Evolutionary conservation across 2,329 filamentous ascomycete species (phyloP).

Genomic region (Neofusicoccum parvum): DNA sequence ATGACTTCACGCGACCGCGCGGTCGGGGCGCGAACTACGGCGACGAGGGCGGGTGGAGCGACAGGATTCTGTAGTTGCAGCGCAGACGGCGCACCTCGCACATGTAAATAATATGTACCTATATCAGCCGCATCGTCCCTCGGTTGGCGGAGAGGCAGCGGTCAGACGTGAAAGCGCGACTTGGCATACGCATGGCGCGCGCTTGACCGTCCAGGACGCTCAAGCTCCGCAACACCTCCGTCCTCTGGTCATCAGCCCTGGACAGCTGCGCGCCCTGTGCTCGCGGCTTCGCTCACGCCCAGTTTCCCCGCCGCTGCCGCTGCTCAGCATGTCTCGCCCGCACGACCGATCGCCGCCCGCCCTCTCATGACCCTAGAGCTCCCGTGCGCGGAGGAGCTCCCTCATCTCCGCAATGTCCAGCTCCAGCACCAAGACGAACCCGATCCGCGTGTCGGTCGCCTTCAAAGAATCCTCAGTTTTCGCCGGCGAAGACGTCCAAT

Average conservation of each 20-base stretch:
- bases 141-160: background rate
- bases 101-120: no score
- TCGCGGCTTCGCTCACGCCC: background rate
- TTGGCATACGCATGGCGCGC: conserved; percentile 13
- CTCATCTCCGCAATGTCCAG: conserved; percentile 20
- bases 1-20: background rate
- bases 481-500: conserved; percentile 92
- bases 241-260: conserved; percentile 8
- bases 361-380: conserved; percentile 22
- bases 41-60: conserved; percentile 4
- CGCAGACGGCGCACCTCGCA: no score
- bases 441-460: conserved; percentile 92
- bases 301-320: background rate
- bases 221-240: conserved; percentile 20
- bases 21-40: background rate
- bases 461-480: conserved; percentile 96
- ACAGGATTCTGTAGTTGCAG: background rate
- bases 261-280: conserved; percentile 16
- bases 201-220: conserved; percentile 4
- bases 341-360: conserved; percentile 14
- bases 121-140: no score
- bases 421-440: conserved; percentile 45
- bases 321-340: conserved; percentile 14
- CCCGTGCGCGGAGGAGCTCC: conserved; percentile 22
- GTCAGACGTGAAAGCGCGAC: background rate